Base-by-base conservation (phyloP, 2,329 filamentous ascomycete species). In the Pyricularia sp. region DNA sequence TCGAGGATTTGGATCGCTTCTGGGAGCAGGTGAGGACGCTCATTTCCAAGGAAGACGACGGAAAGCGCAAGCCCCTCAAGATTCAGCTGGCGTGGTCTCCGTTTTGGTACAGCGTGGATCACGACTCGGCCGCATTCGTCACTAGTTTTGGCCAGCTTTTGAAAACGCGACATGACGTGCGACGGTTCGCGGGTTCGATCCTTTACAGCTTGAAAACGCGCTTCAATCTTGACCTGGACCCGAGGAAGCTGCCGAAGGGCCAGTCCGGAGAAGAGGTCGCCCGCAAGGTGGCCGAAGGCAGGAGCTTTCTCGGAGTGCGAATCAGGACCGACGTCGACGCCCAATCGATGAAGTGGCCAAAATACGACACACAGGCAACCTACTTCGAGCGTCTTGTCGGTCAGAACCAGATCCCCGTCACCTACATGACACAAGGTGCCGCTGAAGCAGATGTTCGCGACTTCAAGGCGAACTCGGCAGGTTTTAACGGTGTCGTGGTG, bases 361-460 rank as follows among this genome's bases (percentile, higher is more conserved):
- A 71, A n/a, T 81, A 77, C 71, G 71, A 73, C 10, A 71, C 71
- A 31, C 78, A 80, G 73, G 74, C 75, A 1, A 73, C 73, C 6
- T 74, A 77, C 67, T 76, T 76, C 69, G 72, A 80, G 25, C 70
- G 73, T 64, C 77, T 74, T 69, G 70, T 79, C 28, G 68, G 69
- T 20, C 66, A 71, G 65, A 72, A 73, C 58, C 74, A 75, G 3
- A 72, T 78, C 0, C 68, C 72, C 0, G 67, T 81, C 14, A 77
- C 81, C 1, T 85, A 81, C 72, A 77, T 83, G 14, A 81, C 81
- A 12, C 81, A 80, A 0, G 81, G 81, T 12, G 79, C 80, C 23
- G 73, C 74, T 2, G 67, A 73, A 11, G 77, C 73, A 17, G 72
- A 83, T 66, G 74, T 81, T 9, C 72, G 74, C 1, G 71, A 71